A percentile compares a stretch with the other conserved stretches of the same genome.
phyloP scores from a whole-genome alignment of 306 rosid species.

The Cucurbita moschata region DNA sequence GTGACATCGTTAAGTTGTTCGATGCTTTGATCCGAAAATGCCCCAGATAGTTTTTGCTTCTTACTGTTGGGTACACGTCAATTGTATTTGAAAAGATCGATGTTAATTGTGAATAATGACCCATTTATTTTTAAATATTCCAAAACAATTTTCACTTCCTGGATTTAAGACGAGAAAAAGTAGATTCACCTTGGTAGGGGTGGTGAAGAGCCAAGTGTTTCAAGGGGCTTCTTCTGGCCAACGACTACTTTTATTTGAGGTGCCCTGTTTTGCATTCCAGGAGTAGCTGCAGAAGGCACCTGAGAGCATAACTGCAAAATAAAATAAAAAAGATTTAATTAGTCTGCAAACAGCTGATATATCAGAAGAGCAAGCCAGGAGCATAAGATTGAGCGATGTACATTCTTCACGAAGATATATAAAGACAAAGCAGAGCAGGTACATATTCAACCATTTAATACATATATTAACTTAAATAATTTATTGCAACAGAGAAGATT shows the following conservation, averaged over 20 bases:
- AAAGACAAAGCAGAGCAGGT: background rate
- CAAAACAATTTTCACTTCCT: background rate
- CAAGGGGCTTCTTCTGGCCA: constrained; percentile 85
- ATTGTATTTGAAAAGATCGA: constrained; percentile 1
- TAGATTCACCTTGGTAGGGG: constrained; percentile 54
- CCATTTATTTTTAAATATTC: background rate
- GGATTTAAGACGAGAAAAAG: background rate
- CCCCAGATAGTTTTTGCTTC: constrained; percentile 81
- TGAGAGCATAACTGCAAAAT: constrained; percentile 33
- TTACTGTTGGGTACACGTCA: constrained; percentile 31
- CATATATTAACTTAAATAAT: background rate
- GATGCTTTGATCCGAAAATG: constrained; percentile 70
- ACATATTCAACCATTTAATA: background rate
- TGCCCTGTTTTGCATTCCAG: constrained; percentile 31
- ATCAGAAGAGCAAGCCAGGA: background rate
- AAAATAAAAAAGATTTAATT: background rate
- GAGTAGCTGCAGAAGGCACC: constrained; percentile 27
- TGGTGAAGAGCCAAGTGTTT: constrained; percentile 74
- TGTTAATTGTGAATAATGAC: background rate
- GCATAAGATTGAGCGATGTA: background rate
- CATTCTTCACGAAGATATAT: background rate
- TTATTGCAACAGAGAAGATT: background rate
- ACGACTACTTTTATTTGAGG: constrained; percentile 47
- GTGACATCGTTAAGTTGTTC: constrained; percentile 92
- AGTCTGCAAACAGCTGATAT: background rate